phyloP scores from a whole-genome alignment of 441 rosid species.

The Kokia cookei region DNA sequence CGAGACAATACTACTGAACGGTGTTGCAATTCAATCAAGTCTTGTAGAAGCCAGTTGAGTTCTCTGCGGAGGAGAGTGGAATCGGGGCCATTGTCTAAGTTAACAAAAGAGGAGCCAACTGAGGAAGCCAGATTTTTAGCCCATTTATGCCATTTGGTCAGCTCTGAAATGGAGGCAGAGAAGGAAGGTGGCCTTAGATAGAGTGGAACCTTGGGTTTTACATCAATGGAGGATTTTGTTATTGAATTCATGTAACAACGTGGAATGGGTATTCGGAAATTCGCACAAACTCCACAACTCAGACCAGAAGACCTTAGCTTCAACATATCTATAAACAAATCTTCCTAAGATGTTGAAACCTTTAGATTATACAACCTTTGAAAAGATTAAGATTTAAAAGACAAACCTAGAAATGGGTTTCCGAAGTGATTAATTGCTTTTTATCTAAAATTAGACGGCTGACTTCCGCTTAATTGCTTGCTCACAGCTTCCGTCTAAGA shows the following conservation, averaged over 20 bases:
- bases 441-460: neutral
- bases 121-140: constrained; percentile 57
- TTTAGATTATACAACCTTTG: neutral
- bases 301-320: constrained; percentile 1
- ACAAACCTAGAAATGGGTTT: neutral
- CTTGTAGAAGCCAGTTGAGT: constrained; percentile 86
- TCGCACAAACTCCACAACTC: neutral
- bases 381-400: neutral
- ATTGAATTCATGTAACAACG: neutral
- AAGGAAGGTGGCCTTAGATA: constrained; percentile 43
- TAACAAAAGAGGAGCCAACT: constrained; percentile 43
- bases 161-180: constrained; percentile 40
- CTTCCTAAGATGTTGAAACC: neutral
- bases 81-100: constrained; percentile 60
- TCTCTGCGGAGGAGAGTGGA: constrained; percentile 55
- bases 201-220: constrained; percentile 41
- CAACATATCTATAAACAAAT: neutral
- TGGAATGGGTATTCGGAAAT: constrained; percentile 14
- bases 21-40: constrained; percentile 38
- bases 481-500: neutral
- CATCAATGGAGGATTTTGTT: constrained; percentile 1
- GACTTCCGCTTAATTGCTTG: neutral
- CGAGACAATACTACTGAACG: constrained; percentile 18
- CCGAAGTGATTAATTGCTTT: neutral
- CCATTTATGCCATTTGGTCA: constrained; percentile 73